Conservation (phyloP, 805 yeast genomes). For the Danielia oregonensis region DNA sequence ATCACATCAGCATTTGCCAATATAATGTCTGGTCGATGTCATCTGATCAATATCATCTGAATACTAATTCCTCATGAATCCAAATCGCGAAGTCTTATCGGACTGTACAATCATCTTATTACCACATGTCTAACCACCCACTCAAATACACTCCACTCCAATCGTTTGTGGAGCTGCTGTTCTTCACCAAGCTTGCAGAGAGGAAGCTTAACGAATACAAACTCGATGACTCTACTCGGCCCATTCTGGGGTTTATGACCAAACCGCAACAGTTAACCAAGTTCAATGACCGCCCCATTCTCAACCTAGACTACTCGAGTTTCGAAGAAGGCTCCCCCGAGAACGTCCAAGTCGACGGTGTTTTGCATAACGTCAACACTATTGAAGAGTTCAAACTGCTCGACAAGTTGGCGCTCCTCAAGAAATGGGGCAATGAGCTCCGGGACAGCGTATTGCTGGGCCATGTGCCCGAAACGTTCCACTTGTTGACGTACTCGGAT, state of each 20-base stretch:
- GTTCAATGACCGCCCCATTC: conserved; percentile 31
- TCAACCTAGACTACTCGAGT: conserved; percentile 33
- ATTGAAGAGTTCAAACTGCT: conserved; percentile 75
- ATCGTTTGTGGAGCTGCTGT: conserved; percentile 82
- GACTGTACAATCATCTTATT: too few relatives aligned
- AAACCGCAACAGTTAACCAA: conserved; percentile 32
- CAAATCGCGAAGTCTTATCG: too few relatives aligned
- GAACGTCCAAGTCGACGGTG: conserved; percentile 27
- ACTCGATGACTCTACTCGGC: conserved; percentile 48
- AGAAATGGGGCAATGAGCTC: conserved; percentile 30
- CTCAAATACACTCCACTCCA: conserved; percentile 48
- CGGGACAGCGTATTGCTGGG: conserved; percentile 10
- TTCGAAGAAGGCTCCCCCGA: conserved; percentile 16
- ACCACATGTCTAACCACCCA: conserved; percentile 3
- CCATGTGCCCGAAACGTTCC: conserved; percentile 33
- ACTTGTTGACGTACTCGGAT: conserved; percentile 70
- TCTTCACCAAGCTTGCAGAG: conserved; percentile 72
- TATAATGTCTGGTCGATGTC: too few relatives aligned
- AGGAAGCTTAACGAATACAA: conserved; percentile 71
- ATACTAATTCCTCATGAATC: too few relatives aligned
- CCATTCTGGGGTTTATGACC: conserved; percentile 42
- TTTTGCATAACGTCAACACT: conserved; percentile 64
- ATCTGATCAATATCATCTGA: too few relatives aligned
- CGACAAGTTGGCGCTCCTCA: conserved; percentile 61
- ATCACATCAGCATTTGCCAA: too few relatives aligned